These are phyloP conservation scores for Thelonectria blattea DNA, from an alignment of 2,329 filamentous ascomycete species.

Conservation along the genomic window DNA sequence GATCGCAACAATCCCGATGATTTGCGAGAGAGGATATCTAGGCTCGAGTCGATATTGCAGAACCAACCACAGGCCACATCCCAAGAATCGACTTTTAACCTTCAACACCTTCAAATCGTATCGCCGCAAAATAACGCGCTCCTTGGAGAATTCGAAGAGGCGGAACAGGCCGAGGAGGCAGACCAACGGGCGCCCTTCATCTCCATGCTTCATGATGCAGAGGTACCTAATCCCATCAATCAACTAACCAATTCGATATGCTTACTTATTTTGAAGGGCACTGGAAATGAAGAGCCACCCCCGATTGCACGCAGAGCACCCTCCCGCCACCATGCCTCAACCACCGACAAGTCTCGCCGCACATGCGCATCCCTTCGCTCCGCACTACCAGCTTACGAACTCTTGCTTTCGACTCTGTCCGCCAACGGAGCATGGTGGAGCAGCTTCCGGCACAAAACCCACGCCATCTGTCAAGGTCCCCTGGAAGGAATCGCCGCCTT, in stretches of 20 bases:
- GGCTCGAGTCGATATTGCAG: neutral
- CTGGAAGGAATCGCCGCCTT: constrained; percentile 43
- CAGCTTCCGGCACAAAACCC: constrained; percentile 49
- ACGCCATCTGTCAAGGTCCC: constrained; percentile 40
- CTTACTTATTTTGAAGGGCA: neutral
- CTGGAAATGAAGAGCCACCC: neutral
- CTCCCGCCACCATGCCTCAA: neutral
- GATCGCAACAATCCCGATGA: neutral
- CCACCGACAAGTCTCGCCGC: neutral
- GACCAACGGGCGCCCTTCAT: neutral
- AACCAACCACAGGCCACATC: neutral
- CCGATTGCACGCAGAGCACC: neutral
- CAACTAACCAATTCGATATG: neutral
- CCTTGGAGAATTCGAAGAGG: neutral
- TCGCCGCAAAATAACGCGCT: neutral
- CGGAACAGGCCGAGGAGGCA: neutral
- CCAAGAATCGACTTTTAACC: neutral
- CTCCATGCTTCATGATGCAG: neutral
- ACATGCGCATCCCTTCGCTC: constrained; percentile 24
- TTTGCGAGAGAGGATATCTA: neutral
- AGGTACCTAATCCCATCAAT: neutral
- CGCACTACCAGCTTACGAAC: constrained; percentile 29
- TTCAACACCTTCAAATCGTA: neutral
- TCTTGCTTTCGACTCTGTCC: constrained; percentile 20
- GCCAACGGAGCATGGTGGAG: constrained; percentile 48